Conservation (phyloP, 2,329 filamentous ascomycete species). For the Microsporum ferrugineum region DNA sequence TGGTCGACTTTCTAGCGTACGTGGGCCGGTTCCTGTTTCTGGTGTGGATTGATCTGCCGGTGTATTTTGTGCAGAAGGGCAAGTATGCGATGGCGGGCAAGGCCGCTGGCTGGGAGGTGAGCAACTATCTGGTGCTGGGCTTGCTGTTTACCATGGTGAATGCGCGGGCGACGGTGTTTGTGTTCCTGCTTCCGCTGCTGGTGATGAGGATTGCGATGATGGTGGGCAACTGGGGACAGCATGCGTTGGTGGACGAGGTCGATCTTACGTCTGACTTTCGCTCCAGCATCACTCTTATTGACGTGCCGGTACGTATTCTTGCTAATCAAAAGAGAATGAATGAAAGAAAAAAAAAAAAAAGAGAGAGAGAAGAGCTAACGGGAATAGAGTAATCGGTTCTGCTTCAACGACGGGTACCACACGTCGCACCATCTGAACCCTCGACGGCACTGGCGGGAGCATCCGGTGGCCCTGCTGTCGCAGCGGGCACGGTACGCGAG, state of each 20-base stretch:
- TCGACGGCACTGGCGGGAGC: constrained; percentile 68
- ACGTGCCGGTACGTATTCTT: constrained; percentile 54
- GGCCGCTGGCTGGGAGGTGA: constrained; percentile 50
- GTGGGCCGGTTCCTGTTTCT: constrained; percentile 62
- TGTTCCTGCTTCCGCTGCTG: constrained; percentile 54
- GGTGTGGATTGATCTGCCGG: constrained; percentile 62
- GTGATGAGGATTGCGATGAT: constrained; percentile 61
- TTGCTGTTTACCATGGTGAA: constrained; percentile 42
- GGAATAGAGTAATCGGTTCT: constrained; percentile 62
- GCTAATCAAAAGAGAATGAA: neutral
- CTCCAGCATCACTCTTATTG: constrained; percentile 67
- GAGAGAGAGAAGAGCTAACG: neutral
- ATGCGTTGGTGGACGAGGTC: constrained; percentile 64
- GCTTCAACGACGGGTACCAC: constrained; percentile 74
- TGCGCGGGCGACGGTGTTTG: constrained; percentile 49
- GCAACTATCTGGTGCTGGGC: constrained; percentile 42
- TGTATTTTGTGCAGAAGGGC: constrained; percentile 59
- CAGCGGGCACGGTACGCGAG: constrained; percentile 55
- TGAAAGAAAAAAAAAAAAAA: neutral
- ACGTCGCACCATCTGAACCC: constrained; percentile 73
- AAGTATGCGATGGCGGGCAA: constrained; percentile 45
- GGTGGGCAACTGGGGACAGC: constrained; percentile 77
- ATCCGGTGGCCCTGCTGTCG: constrained; percentile 60
- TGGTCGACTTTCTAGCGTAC: constrained; percentile 58
- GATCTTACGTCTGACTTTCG: constrained; percentile 68